Evolutionary conservation across 169 alveolate species (phyloP), one percentile per base, ranked within the genome.

Genomic region (Plasmodium gaboni): DNA sequence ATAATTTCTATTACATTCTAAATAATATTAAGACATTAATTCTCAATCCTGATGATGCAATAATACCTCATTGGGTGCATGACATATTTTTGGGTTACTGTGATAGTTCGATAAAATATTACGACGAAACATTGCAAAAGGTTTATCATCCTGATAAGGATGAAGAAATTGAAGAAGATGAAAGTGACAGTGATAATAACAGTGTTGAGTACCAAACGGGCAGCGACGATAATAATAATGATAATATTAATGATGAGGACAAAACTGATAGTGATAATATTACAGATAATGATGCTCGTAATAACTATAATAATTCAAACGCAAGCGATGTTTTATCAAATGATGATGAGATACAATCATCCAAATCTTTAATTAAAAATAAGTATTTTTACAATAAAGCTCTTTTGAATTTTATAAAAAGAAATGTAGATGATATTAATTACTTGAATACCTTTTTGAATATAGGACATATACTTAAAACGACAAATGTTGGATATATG

Each of bases 1-100:
- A 97, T 76, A 97, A 96, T 88, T 97, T 96, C 88, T 95, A 95
- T 80, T 93, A 97, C 15, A 95, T 96, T 13, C 88, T 97, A 78
- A 92, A 88, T 51, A 94, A 97, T 19, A 95, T 97, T 74, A 94
- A 96, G 55, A 72, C 88, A 72, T 87, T 96, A 70, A 95, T 97
- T 71, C 93, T 94, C 89, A 80, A 94, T 63, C 93, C 95, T 1
- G 94, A 89, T 71, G 92, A 86, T 19, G 95, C 93, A 48, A 83
- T 74, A 28, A 88, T 96, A 50, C 97, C 98, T 2, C 72, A 72
- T 15, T 93, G 95, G 95, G 92, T 96, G 28, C 95, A 93, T 67
- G 95, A 94, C 63, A 86, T 95, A 24, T 93, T 96, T 69, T 88
- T 96, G 71, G 97, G 97, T 48, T 95, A 95, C 80, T 94, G 97